Conservation (phyloP, 768 basidiomycete species). For the Boletus pseudo-olivaceus region DNA sequence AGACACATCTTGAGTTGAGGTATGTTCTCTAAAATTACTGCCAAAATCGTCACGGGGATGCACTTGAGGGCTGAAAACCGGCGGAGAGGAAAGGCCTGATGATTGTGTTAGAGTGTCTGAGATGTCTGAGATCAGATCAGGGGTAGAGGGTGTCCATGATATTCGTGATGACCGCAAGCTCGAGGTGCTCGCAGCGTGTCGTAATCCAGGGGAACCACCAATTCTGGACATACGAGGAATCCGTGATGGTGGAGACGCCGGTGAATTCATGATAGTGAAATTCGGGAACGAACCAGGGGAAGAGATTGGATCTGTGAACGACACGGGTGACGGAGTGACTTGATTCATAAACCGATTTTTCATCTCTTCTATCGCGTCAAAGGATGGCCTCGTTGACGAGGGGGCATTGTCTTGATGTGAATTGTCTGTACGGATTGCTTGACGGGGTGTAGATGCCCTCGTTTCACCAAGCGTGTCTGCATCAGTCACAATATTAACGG, state of each 20-base stretch:
- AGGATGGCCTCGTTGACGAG: slow-evolving; percentile 30
- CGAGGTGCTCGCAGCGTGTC: slow-evolving; percentile 27
- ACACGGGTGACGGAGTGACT: slow-evolving; percentile 23
- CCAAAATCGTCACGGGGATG: slow-evolving; percentile 11
- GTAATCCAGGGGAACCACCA: slow-evolving; percentile 26
- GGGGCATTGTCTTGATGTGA: slow-evolving; percentile 10
- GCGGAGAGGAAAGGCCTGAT: slow-evolving; percentile 53
- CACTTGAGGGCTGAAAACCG: slow-evolving; percentile 33
- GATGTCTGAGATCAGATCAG: slow-evolving; percentile 57
- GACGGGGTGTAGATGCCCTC: slow-evolving; percentile 9
- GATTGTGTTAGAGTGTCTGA: slow-evolving; percentile 58
- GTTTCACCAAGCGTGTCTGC: slow-evolving; percentile 10
- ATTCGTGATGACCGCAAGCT: slow-evolving; percentile 25
- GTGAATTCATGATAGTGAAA: slow-evolving; percentile 9
- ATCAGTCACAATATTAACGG: slow-evolving; percentile 1
- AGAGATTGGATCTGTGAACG: slow-evolving; percentile 15
- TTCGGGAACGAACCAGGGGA: slow-evolving; percentile 14
- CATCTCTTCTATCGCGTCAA: slow-evolving; percentile 60
- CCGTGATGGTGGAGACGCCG: slow-evolving; percentile 16
- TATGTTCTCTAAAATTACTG: slow-evolving; percentile 5
- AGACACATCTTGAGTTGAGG: slow-evolving; percentile 3
- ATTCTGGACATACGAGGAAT: slow-evolving; percentile 29
- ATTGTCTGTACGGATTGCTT: slow-evolving; percentile 7
- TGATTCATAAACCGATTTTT: slow-evolving; percentile 51
- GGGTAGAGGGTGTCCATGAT: slow-evolving; percentile 46